phyloP scores from a whole-genome alignment of 129 eudicot species.

The Pseudognaphalium luteoalbum region DNA sequence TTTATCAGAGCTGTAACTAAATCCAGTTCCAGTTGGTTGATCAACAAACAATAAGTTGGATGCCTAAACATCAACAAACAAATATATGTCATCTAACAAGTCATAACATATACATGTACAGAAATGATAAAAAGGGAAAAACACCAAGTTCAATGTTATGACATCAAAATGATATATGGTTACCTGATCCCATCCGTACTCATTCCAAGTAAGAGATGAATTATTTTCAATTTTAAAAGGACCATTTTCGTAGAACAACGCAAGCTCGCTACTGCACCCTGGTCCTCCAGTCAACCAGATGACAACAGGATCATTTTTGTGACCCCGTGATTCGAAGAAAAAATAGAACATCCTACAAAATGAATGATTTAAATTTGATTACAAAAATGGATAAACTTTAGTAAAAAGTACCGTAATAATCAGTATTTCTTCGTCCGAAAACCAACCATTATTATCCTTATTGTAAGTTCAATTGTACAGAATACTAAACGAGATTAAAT shows the following conservation, averaged over 20 bases:
- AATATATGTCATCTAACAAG: constrained; percentile 7
- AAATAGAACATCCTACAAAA: constrained; percentile 87
- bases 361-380: too few species aligned
- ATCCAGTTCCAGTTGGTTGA: constrained; percentile 91
- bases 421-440: too few species aligned
- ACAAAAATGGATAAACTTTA: too few species aligned
- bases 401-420: too few species aligned
- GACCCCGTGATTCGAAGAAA: constrained; percentile 84
- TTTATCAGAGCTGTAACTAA: constrained; percentile 75
- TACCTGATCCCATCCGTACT: constrained; percentile 97
- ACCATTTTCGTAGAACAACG: constrained; percentile 88
- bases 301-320: constrained; percentile 76
- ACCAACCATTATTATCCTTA: too few species aligned
- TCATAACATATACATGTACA: neutral
- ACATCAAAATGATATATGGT: neutral
- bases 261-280: constrained; percentile 96
- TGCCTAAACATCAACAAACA: constrained; percentile 51
- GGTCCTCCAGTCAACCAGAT: constrained; percentile 98
- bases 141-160: neutral
- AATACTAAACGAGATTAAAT: too few species aligned
- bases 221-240: constrained; percentile 74
- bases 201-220: constrained; percentile 75
- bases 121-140: neutral
- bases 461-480: too few species aligned
- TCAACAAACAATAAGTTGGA: constrained; percentile 82